Evolutionary conservation across 108 stramenopile species (phyloP), one percentile per base, ranked within the genome.

Genomic region (Conticribra guillardii): DNA sequence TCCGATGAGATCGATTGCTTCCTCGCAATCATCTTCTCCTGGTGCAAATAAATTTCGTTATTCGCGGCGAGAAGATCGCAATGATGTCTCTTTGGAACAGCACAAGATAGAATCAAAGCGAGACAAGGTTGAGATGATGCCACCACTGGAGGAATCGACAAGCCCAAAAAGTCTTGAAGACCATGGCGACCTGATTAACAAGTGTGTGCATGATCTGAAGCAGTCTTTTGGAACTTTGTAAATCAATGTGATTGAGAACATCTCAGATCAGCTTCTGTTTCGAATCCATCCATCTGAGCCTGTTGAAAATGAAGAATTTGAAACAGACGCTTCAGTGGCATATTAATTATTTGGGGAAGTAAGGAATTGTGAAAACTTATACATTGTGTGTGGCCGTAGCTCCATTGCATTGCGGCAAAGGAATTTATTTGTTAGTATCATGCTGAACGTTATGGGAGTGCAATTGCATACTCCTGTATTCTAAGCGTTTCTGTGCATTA

Each of bases 131-230:
- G 71, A 73, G 30, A 44, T 61, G 27, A 46, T 64, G 17, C 71
- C 71, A 4, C 71, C 26, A 9, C 46, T 64, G 17, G 33, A 64
- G 17, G 62, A 73, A 53, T 26, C 41, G 22, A 44, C 62, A 18
- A 55, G 57, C 24, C 48, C 54, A 33, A 54, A 32, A 48, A 64
- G 47, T 11, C 22, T 31, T 23, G 71, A 73, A 8, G 71, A 73
- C 41, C 71, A 73, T 34, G 71, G 71, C 2, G 71, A 73, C 28
- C 62, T 73, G 27, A 73, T 73, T 29, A 73, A 73, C 31, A 51
- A 63, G 46, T 73, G 71, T 52, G 18, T 73, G 31, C 44, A 48
- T 32, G 71, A 73, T 34, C 30, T 73, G 1, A 24, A 64, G 46
- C 37, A 48, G 24, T 64, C 61, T 23, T 73, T 64, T 49, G 71